phyloP scores from a whole-genome alignment of 768 basidiomycete species.

The Pleurotus ostreatus region DNA sequence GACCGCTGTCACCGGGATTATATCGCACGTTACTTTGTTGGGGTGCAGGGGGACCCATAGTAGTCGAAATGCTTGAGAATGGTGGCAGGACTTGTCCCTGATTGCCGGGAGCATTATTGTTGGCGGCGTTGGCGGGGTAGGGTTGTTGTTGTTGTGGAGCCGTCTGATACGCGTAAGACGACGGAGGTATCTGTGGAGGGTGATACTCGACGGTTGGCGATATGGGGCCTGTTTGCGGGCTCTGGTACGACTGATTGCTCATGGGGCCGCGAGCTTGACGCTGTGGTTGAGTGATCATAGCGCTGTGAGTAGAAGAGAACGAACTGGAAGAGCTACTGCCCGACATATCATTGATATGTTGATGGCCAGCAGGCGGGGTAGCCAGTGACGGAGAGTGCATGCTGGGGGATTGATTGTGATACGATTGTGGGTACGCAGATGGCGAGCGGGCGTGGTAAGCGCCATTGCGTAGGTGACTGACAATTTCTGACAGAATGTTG shows the following conservation, averaged over 20 bases:
- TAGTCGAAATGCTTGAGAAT: constrained; percentile 59
- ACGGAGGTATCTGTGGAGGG: constrained; percentile 34
- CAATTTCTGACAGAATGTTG: constrained; percentile 75
- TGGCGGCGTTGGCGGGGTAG: constrained; percentile 14
- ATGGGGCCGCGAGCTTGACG: constrained; percentile 33
- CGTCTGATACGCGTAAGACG: constrained; percentile 37
- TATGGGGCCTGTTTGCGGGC: constrained; percentile 17
- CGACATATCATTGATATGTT: constrained; percentile 34
- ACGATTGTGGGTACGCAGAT: constrained; percentile 50
- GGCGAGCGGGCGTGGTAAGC: constrained; percentile 57
- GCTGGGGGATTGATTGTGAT: constrained; percentile 62
- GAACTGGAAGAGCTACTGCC: constrained; percentile 6
- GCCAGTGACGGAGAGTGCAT: constrained; percentile 56
- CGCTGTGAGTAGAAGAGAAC: constrained; percentile 5
- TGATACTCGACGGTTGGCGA: constrained; percentile 36
- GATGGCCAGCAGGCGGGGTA: constrained; percentile 42
- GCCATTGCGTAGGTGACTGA: constrained; percentile 67
- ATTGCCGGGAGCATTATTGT: constrained; percentile 24
- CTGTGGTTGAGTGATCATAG: constrained; percentile 18
- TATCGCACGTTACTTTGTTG: constrained; percentile 55
- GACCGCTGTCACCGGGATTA: constrained; percentile 38
- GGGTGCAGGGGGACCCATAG: constrained; percentile 43
- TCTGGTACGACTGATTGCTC: constrained; percentile 32
- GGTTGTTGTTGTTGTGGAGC: constrained; percentile 22
- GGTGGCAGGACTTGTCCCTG: constrained; percentile 62